Base-by-base conservation (phyloP, 2,329 filamentous ascomycete genomes). In the Trichoderma sp. region DNA sequence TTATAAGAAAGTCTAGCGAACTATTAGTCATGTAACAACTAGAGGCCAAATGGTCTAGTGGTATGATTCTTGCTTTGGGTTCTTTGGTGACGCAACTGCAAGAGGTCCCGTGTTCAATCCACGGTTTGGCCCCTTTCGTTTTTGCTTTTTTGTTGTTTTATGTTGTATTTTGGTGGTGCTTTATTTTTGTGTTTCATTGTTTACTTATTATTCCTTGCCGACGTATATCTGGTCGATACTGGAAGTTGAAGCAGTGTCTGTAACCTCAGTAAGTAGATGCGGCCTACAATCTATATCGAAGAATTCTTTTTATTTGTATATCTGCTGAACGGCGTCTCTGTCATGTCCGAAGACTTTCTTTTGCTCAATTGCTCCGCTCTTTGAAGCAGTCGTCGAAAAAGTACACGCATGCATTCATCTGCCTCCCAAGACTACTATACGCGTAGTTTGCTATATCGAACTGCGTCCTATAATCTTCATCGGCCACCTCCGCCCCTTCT, bases 21-120 rank as follows among this genome's bases (percentile, higher is more conserved):
- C 0, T 29, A 65, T 73, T 73, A 73, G 69, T 73, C 69, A 73
- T 73, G 41, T 8, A 9, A 21, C 9, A 56, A 18, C 29, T 53
- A 75, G 65, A 31, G 74, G 74, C 74, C 74, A 75, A 75, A 75
- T 75, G 74, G 74, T 75, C 74, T 75, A 75, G 74, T 75, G 74
- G 74, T 75, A 75, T 75, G 74, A 75, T 75, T 75, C 74, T 75
- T 75, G 74, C 74, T 75, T 75, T 75, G 74, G 74, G 74, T 60
- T 62, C 1, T 60, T 27, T 16, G 3, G 12, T 45, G n/a, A 75
- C 65, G 68, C 71, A 75, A 65, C 71, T 76, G 75, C 75, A 76
- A 76, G 75, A 76, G 75, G 75, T 76, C 75, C 72, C 75, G 75
- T 75, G 75, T 76, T 76, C 75, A 75, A 76, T 74, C 72, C 75